These are phyloP conservation scores for Bromus sterilis DNA, from an alignment of 176 grass and related monocot species.

Conservation along the genomic window DNA sequence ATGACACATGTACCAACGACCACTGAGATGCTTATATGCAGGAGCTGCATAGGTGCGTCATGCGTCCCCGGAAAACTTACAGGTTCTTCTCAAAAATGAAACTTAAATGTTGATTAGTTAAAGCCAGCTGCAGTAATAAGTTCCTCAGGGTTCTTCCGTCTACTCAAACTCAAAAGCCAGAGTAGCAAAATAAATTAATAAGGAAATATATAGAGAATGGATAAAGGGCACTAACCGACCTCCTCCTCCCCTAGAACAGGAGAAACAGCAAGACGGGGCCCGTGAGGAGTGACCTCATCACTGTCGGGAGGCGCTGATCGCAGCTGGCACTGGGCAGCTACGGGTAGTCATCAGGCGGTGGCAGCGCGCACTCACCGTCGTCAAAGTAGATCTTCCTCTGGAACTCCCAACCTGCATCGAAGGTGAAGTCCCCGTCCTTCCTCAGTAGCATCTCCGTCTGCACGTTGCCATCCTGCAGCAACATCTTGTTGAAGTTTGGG, in stretches of 20 bases:
- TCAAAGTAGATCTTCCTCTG: constrained; percentile 57
- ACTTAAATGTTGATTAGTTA: background rate
- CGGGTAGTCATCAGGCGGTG: constrained; percentile 43
- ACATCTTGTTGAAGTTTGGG: constrained; percentile 58
- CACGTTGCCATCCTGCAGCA: constrained; percentile 56
- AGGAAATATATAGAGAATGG: background rate
- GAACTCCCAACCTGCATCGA: constrained; percentile 55
- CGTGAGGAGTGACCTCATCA: background rate
- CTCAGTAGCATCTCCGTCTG: constrained; percentile 56
- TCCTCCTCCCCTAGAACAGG: background rate
- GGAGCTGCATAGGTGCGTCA: background rate
- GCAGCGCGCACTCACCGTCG: constrained; percentile 58
- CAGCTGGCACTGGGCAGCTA: constrained; percentile 29
- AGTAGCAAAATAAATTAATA: no score
- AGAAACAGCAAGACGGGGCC: background rate
- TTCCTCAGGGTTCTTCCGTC: background rate
- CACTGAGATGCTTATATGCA: background rate
- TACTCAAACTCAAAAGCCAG: no score
- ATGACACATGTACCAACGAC: background rate
- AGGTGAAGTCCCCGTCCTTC: constrained; percentile 47
- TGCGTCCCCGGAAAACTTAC: background rate
- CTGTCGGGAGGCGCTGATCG: background rate
- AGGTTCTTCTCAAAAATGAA: background rate
- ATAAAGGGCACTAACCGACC: background rate
- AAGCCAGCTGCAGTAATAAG: background rate